Percentiles rank a stretch among this genome's conserved stretches.
These are phyloP conservation scores for Paspalum notatum DNA, from an alignment of 176 grass and related monocot genomes.

Conservation along the genomic window DNA sequence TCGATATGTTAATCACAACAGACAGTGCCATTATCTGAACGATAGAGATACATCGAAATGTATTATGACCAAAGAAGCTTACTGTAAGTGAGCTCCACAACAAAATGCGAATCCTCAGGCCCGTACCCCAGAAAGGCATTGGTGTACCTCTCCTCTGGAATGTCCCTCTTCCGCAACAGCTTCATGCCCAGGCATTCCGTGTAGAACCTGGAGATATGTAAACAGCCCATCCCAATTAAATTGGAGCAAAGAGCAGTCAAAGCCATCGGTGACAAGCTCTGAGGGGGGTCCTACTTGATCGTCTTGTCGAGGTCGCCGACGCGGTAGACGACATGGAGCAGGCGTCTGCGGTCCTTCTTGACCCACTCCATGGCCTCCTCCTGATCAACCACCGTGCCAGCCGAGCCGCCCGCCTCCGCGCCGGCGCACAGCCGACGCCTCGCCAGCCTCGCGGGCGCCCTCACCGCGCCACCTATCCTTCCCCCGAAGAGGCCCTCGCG, in stretches of 20 bases:
- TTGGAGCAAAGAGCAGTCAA: neutral
- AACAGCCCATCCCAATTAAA: slow-evolving; percentile 15
- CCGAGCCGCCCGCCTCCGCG: slow-evolving; percentile 43
- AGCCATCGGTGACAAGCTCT: neutral
- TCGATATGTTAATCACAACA: neutral
- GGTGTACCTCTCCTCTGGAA: slow-evolving; percentile 94
- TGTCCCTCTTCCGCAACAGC: slow-evolving; percentile 77
- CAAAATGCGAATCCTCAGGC: slow-evolving; percentile 94
- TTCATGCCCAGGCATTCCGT: slow-evolving; percentile 96
- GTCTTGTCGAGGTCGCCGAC: slow-evolving; percentile 97
- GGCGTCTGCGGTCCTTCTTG: slow-evolving; percentile 74
- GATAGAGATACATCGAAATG: neutral
- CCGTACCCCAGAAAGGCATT: slow-evolving; percentile 96
- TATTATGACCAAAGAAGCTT: slow-evolving; percentile 40
- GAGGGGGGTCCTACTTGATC: slow-evolving; percentile 65
- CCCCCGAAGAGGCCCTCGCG: slow-evolving; percentile 50
- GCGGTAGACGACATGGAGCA: slow-evolving; percentile 91
- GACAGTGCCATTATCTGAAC: neutral
- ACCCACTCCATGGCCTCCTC: slow-evolving; percentile 82
- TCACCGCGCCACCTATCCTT: slow-evolving; percentile 27
- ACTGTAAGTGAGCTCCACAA: slow-evolving; percentile 94
- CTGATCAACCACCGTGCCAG: slow-evolving; percentile 47
- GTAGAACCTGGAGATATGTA: slow-evolving; percentile 62
- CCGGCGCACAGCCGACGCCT: slow-evolving; percentile 47
- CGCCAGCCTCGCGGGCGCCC: slow-evolving; percentile 44